Evolutionary conservation across 345 rosid species (phyloP), one percentile per base, ranked within the genome.

Genomic region (Populus deltoides): DNA sequence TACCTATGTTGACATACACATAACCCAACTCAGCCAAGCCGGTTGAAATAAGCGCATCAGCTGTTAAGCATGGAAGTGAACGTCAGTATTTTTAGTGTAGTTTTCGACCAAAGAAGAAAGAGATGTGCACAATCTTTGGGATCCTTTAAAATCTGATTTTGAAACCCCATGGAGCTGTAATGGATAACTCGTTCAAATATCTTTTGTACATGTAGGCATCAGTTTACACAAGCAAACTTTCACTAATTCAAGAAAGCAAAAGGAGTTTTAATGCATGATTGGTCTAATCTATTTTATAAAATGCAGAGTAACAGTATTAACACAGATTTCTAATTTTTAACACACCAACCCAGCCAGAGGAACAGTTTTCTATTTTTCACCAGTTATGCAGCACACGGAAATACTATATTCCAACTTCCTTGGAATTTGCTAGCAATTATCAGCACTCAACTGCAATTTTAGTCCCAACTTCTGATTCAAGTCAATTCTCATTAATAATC

Each of bases 1-100:
- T 90, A 96, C 98, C 99, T 77, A 96, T 96, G 82, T 96, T 96
- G 72, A 96, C 86, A 82, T 91, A 84, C 10, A 79, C 82, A 80
- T 96, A 96, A 73, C 99, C 99, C 80, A 96, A 86, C 75, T 89
- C 90, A 73, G 99, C 97, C 89, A 96, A 84, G 76, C 99, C 99
- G 18, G 97, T 88, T 33, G 98, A 92, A 75, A 93, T 45, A 75
- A 96, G 91, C 15, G 99, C 98, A 81, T 93, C 97, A 81, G 95
- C 99, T 96, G 93, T 70, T 69, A 74, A 78, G 20, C 6, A 66
- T 15, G 75, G 67, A 70, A 63, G 68, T 61, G 33, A 38, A 73
- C 5, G 69, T 86, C 61, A 89, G 81, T 33, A 68, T 47, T 73
- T 75, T 36, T 7, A 49, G 38, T 57, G 17, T 15, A 70, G 17